Conservation (phyloP, 2,329 filamentous ascomycete genomes). For the Fusarium sp. region DNA sequence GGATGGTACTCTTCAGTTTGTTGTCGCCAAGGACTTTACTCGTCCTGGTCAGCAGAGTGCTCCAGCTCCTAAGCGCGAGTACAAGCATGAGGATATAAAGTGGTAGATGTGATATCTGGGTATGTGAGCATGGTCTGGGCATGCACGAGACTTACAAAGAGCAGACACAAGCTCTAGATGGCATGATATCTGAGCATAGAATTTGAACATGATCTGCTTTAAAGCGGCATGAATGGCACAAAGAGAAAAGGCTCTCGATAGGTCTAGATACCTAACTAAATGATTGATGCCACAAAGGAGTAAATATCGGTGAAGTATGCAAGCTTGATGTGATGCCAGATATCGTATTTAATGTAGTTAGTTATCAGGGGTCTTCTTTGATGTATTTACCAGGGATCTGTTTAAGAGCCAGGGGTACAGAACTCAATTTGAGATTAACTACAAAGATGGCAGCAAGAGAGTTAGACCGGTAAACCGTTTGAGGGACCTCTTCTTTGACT, state of each 20-base stretch:
- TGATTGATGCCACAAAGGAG: background rate
- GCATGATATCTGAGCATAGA: background rate
- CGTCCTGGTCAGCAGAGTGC: background rate
- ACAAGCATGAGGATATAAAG: conserved; percentile 1
- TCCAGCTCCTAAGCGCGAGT: background rate
- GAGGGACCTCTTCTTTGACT: no score
- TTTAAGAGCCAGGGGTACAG: background rate
- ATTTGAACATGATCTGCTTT: background rate
- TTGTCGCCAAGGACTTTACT: conserved; percentile 34
- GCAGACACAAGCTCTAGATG: background rate
- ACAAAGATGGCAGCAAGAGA: no score
- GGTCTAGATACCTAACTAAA: background rate
- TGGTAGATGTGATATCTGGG: conserved; percentile 17
- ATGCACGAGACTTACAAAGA: background rate
- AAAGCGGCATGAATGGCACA: background rate
- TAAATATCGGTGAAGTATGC: background rate
- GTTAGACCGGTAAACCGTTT: no score
- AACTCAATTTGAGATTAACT: background rate
- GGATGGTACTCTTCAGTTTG: conserved; percentile 47
- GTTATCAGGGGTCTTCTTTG: background rate
- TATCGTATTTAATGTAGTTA: background rate
- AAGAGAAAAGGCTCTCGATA: background rate
- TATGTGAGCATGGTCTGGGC: background rate
- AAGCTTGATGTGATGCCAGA: background rate
- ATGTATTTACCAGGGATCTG: background rate